Evolutionary conservation across 2,329 filamentous ascomycete genomes (phyloP).

Genomic region (Fonsecaea monophora): DNA sequence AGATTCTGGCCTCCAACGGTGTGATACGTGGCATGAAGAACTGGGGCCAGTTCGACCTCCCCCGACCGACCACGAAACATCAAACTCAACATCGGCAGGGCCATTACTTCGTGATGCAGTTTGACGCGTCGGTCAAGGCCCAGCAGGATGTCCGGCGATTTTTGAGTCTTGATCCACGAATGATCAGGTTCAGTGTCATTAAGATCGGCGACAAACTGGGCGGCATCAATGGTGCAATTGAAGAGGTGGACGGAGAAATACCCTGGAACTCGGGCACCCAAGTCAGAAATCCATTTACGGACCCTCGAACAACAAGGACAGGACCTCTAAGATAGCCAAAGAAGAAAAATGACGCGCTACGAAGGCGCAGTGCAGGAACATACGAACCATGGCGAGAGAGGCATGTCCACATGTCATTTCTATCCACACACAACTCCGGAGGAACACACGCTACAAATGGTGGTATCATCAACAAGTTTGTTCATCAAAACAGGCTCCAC

Average conservation of each 20-base stretch:
- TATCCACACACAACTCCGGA: slow-evolving; percentile 14
- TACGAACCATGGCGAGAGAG: slow-evolving; percentile 13
- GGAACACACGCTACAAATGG: slow-evolving; percentile 31
- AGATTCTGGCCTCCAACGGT: slow-evolving; percentile 55
- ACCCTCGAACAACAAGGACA: slow-evolving; percentile 3
- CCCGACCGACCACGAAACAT: slow-evolving; percentile 77
- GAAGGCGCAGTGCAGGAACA: background rate
- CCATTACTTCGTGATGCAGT: slow-evolving; percentile 98
- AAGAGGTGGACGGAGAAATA: slow-evolving; percentile 62
- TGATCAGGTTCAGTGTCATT: slow-evolving; percentile 86
- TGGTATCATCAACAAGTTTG: slow-evolving; percentile 22
- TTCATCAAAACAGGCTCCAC: slow-evolving; percentile 54
- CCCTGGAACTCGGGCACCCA: slow-evolving; percentile 53
- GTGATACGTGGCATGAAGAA: slow-evolving; percentile 92
- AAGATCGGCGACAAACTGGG: slow-evolving; percentile 76
- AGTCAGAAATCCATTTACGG: slow-evolving; percentile 8
- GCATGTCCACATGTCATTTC: slow-evolving; percentile 27
- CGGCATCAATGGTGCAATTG: slow-evolving; percentile 68
- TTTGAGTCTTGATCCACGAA: slow-evolving; percentile 82
- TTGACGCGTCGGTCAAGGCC: slow-evolving; percentile 76
- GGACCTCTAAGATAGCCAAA: background rate
- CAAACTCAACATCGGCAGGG: slow-evolving; percentile 83
- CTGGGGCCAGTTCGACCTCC: slow-evolving; percentile 92
- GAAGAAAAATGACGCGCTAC: background rate
- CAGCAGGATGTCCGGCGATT: slow-evolving; percentile 78